These are phyloP conservation scores for Syzygium aromaticum DNA, from an alignment of 345 rosid species.

Conservation along the genomic window DNA sequence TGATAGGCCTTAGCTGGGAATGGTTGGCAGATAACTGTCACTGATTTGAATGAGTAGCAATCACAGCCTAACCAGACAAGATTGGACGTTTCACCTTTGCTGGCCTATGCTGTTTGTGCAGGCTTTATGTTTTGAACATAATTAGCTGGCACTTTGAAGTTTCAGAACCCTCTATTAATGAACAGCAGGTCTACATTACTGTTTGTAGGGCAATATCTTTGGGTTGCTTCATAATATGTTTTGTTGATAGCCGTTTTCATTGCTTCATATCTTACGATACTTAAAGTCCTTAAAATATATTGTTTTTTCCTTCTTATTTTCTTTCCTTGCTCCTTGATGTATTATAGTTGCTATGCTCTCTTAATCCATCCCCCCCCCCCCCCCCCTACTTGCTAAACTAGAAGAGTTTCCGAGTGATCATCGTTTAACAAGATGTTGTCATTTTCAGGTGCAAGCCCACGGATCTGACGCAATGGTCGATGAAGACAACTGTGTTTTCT, in stretches of 20 bases:
- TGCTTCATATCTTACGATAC: not conserved
- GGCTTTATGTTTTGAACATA: not conserved
- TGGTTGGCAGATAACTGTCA: not conserved
- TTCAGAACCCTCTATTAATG: not conserved
- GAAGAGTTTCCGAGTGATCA: not conserved
- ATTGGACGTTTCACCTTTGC: not conserved
- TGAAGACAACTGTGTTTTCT: slow-evolving; percentile 91
- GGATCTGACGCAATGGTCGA: slow-evolving; percentile 97
- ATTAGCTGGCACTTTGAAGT: not conserved
- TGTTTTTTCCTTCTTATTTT: not conserved
- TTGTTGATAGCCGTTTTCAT: not conserved
- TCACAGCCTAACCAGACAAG: not conserved
- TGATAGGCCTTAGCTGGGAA: not conserved
- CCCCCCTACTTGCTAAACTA: not conserved
- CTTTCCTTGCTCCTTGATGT: not conserved
- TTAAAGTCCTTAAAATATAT: not conserved
- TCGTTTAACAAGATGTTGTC: not conserved
- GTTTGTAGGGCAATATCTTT: not conserved
- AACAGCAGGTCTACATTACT: not conserved
- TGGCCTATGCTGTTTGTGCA: not conserved
- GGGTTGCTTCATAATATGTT: not conserved
- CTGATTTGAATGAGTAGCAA: not conserved
- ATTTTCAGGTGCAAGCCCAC: slow-evolving; percentile 87
- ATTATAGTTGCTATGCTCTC: not conserved
- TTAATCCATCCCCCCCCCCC: not conserved